These are phyloP conservation scores for Suillus subluteus DNA, from an alignment of 768 basidiomycete species.

Conservation along the genomic window DNA sequence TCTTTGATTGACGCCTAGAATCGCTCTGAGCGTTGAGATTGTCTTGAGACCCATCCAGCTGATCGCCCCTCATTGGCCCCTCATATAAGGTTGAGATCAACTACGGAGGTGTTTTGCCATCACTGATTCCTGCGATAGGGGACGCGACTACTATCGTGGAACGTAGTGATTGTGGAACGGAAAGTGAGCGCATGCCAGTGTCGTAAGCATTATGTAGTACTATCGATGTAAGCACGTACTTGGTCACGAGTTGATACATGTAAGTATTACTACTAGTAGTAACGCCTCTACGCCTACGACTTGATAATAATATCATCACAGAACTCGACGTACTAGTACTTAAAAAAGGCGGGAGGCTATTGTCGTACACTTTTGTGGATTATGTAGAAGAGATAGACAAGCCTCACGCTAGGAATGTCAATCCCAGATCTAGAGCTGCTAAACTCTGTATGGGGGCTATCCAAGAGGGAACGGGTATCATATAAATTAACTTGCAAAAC, in stretches of 20 bases:
- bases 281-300: background rate
- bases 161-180: background rate
- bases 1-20: background rate
- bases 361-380: background rate
- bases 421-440: background rate
- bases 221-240: too few species aligned
- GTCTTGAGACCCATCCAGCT: background rate
- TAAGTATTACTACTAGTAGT: too few species aligned
- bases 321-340: background rate
- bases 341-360: background rate
- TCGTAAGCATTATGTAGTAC: too few species aligned
- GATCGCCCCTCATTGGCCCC: too few species aligned
- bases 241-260: too few species aligned
- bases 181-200: background rate
- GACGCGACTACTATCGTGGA: too few species aligned
- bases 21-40: background rate
- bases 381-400: background rate
- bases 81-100: background rate
- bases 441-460: background rate
- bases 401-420: background rate
- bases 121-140: background rate
- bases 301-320: background rate
- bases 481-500: background rate
- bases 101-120: background rate
- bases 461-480: background rate